A percentile compares a stretch with the other conserved stretches of the same genome.
phyloP scores from a whole-genome alignment of 2,329 filamentous ascomycete genomes.

The Fusarium staphyleae region DNA sequence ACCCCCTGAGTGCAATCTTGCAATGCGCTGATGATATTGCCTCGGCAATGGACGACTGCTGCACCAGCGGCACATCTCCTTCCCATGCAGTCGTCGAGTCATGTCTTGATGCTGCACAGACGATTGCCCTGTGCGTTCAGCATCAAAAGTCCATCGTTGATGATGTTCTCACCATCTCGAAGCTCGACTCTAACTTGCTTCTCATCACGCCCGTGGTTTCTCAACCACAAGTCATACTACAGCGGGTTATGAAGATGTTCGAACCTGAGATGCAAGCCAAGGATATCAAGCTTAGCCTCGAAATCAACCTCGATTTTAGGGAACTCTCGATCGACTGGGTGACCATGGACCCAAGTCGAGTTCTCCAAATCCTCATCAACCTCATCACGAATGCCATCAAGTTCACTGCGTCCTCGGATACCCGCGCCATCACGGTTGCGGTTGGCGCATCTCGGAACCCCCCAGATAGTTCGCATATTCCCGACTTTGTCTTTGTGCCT shows the following conservation, averaged over 20 bases:
- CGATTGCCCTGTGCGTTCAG: constrained; percentile 76
- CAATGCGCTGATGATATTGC: constrained; percentile 75
- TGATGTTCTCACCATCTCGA: constrained; percentile 73
- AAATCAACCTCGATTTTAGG: constrained; percentile 64
- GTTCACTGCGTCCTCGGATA: constrained; percentile 61
- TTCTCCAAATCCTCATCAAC: constrained; percentile 82
- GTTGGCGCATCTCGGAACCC: constrained; percentile 52
- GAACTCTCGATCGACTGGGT: constrained; percentile 68
- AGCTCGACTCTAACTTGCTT: constrained; percentile 76
- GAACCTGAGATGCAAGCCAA: constrained; percentile 73
- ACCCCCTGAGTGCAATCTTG: constrained; percentile 73
- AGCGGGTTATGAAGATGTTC: constrained; percentile 75
- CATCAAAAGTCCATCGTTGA: constrained; percentile 80
- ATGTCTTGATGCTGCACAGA: constrained; percentile 74
- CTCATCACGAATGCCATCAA: constrained; percentile 81
- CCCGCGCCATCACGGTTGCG: constrained; percentile 55
- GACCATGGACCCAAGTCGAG: constrained; percentile 71
- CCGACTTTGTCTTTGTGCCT: constrained; percentile 22
- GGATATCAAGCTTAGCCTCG: constrained; percentile 68
- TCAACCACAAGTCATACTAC: constrained; percentile 69
- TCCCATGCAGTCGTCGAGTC: constrained; percentile 55
- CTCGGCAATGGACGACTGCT: constrained; percentile 46
- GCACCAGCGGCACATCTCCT: neutral
- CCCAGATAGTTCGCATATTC: neutral
- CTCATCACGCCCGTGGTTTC: constrained; percentile 72